A percentile compares a stretch with the other conserved stretches of the same genome.
Evolutionary conservation across 352 stramenopile species (phyloP).

Genomic region (Aphanomyces euteiches): DNA sequence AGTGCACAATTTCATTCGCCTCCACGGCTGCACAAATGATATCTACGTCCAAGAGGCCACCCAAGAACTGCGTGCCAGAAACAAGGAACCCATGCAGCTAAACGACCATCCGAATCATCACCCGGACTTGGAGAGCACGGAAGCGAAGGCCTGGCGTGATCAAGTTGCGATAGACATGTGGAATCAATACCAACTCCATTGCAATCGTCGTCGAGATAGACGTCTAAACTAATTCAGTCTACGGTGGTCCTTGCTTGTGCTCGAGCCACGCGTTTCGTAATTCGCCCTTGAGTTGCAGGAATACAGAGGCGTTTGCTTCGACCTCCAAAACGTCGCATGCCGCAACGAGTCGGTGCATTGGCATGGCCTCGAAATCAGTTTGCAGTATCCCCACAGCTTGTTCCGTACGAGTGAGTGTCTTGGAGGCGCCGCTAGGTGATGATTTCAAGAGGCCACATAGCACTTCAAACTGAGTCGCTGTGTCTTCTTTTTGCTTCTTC

Average conservation of each 20-base stretch:
- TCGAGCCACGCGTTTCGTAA: neutral
- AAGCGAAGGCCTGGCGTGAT: slow-evolving; percentile 9
- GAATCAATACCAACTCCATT: neutral
- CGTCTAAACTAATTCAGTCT: neutral
- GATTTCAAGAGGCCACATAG: neutral
- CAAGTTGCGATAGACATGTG: neutral
- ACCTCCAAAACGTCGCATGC: neutral
- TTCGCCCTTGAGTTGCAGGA: neutral
- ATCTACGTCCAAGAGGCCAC: neutral
- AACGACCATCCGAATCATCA: neutral
- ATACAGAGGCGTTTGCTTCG: neutral
- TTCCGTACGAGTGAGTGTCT: neutral
- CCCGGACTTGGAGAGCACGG: neutral
- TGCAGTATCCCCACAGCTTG: neutral
- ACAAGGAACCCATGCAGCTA: too few species aligned
- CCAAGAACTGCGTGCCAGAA: neutral
- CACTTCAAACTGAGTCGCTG: neutral
- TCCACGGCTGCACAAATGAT: neutral
- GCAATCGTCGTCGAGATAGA: neutral
- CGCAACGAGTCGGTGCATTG: neutral
- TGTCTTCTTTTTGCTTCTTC: neutral
- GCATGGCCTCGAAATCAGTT: neutral
- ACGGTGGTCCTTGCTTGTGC: neutral
- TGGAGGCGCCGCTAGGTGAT: neutral
- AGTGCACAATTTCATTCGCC: slow-evolving; percentile 2